phyloP scores from a whole-genome alignment of 495 filamentous ascomycete genomes.

The Penicillium lagena region DNA sequence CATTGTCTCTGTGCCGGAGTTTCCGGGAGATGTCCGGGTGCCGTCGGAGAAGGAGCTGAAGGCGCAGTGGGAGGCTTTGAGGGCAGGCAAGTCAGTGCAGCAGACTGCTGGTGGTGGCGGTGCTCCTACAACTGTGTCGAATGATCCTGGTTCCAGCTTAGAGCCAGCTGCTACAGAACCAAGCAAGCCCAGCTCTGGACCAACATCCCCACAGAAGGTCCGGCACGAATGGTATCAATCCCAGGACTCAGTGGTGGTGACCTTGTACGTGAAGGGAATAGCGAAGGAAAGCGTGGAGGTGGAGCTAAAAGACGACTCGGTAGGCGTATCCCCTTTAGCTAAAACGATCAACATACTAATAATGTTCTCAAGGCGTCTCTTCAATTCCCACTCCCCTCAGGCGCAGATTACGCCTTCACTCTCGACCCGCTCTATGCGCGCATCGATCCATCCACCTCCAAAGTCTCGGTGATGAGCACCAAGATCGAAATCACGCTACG shows the following conservation, averaged over 20 bases:
- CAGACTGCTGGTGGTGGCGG: constrained; percentile 6
- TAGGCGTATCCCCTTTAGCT: constrained; percentile 13
- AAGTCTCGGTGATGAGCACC: constrained; percentile 59
- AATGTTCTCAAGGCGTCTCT: constrained; percentile 45
- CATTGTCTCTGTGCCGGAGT: constrained; percentile 53
- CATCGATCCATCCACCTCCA: constrained; percentile 56
- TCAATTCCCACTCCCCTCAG: constrained; percentile 58
- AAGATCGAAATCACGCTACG: constrained; percentile 79
- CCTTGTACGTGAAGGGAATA: constrained; percentile 66
- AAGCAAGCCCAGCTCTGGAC: not conserved
- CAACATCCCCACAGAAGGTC: constrained; percentile 42
- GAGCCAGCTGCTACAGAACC: no score
- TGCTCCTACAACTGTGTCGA: not conserved
- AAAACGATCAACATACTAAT: constrained; percentile 11
- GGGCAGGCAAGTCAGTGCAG: constrained; percentile 7
- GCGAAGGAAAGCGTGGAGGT: constrained; percentile 53
- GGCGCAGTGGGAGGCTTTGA: constrained; percentile 19
- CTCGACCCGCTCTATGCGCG: constrained; percentile 64
- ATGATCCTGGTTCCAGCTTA: no score
- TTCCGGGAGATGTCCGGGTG: constrained; percentile 50
- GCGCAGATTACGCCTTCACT: constrained; percentile 58
- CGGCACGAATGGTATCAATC: constrained; percentile 81
- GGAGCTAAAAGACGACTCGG: constrained; percentile 51
- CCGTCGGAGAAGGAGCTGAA: constrained; percentile 33
- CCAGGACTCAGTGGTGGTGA: constrained; percentile 55